Conservation (phyloP, 1,139 yeast species). For the Yamadazyma jaroonii region DNA sequence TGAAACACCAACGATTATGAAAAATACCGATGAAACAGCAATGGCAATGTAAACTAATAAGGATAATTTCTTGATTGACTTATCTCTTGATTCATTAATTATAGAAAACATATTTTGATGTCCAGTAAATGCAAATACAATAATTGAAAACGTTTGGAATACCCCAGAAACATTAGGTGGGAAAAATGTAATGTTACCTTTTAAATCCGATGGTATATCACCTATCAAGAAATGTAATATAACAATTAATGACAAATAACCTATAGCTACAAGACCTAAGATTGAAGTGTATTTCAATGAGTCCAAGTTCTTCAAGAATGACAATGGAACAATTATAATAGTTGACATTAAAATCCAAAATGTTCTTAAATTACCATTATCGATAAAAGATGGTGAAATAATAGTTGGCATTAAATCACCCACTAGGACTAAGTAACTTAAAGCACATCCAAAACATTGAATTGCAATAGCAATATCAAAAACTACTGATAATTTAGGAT, state of each 20-base stretch:
- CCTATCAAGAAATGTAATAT: constrained; percentile 30
- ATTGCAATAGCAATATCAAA: constrained; percentile 87
- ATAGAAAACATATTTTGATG: constrained; percentile 52
- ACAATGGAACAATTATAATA: constrained; percentile 38
- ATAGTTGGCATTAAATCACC: constrained; percentile 49
- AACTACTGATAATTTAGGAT: constrained; percentile 76
- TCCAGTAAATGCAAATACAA: constrained; percentile 49
- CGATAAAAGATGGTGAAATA: constrained; percentile 21
- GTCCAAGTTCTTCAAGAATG: constrained; percentile 43
- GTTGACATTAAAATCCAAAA: constrained; percentile 41
- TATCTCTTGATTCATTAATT: constrained; percentile 52
- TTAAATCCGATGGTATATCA: constrained; percentile 43
- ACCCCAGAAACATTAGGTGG: constrained; percentile 63
- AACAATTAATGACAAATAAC: constrained; percentile 38
- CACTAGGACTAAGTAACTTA: constrained; percentile 43
- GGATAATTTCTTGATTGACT: constrained; percentile 48
- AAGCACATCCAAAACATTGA: constrained; percentile 62
- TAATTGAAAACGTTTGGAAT: constrained; percentile 55
- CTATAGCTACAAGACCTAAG: constrained; percentile 40
- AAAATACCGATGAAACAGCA: constrained; percentile 30
- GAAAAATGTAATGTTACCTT: constrained; percentile 55
- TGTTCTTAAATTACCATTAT: constrained; percentile 20
- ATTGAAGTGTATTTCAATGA: constrained; percentile 44
- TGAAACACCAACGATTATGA: constrained; percentile 38
- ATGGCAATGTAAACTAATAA: constrained; percentile 58